Evolutionary conservation across 805 yeast genomes (phyloP).

Genomic region (Yamadazyma laniorum): DNA sequence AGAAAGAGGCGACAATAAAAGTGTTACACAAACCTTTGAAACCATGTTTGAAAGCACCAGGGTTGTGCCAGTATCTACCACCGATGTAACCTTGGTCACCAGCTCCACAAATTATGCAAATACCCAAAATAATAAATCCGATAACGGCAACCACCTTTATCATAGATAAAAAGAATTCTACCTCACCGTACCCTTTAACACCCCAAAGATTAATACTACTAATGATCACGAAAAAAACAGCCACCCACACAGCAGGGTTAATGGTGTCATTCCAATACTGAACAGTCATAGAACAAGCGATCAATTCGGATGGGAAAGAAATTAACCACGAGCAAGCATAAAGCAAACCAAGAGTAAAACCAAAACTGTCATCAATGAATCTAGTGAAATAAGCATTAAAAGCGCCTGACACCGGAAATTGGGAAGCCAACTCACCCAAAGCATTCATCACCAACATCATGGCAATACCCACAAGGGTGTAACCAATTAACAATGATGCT

Average conservation of each 20-base stretch:
- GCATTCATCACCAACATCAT: slow-evolving; percentile 57
- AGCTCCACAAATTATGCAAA: slow-evolving; percentile 35
- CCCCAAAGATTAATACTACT: slow-evolving; percentile 31
- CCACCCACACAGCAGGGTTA: slow-evolving; percentile 38
- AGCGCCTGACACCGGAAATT: slow-evolving; percentile 39
- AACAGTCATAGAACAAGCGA: slow-evolving; percentile 36
- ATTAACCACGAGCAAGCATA: slow-evolving; percentile 37
- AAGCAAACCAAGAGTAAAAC: slow-evolving; percentile 34
- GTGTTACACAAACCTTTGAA: slow-evolving; percentile 39
- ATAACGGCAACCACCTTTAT: slow-evolving; percentile 35
- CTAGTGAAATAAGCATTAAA: slow-evolving; percentile 35
- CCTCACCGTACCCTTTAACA: slow-evolving; percentile 38
- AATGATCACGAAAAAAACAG: slow-evolving; percentile 30
- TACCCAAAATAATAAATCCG: slow-evolving; percentile 34
- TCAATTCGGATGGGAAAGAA: slow-evolving; percentile 35
- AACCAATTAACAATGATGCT: slow-evolving; percentile 50
- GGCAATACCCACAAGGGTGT: slow-evolving; percentile 52
- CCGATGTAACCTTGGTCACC: slow-evolving; percentile 37
- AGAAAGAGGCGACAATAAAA: slow-evolving; percentile 33
- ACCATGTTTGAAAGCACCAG: slow-evolving; percentile 37
- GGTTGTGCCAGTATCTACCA: slow-evolving; percentile 30
- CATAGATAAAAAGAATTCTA: slow-evolving; percentile 29
- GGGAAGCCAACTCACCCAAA: slow-evolving; percentile 62
- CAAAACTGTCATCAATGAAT: slow-evolving; percentile 37
- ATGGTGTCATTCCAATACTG: slow-evolving; percentile 31